Percentiles rank a stretch among this genome's conserved stretches.
These are phyloP conservation scores for Penicillium italicum DNA, from an alignment of 2,329 filamentous ascomycete species.

Conservation along the genomic window DNA sequence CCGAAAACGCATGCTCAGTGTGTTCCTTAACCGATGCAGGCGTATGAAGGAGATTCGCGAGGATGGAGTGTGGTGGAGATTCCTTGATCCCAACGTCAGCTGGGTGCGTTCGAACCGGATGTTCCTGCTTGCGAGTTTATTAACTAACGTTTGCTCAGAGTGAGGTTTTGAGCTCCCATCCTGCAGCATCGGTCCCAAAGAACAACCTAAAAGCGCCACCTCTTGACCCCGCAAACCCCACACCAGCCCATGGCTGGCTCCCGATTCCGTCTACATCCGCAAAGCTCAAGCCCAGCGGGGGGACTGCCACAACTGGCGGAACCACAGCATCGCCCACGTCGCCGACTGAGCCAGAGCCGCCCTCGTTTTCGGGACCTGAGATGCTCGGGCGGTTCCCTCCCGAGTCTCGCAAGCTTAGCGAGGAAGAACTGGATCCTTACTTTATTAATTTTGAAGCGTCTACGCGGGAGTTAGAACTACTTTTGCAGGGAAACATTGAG, in stretches of 20 bases:
- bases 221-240: slow-evolving; percentile 88
- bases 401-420: slow-evolving; percentile 68
- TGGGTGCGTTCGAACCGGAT: slow-evolving; percentile 62
- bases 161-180: slow-evolving; percentile 91
- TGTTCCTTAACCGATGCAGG: slow-evolving; percentile 90
- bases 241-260: slow-evolving; percentile 78
- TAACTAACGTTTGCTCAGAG: slow-evolving; percentile 54
- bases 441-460: slow-evolving; percentile 91
- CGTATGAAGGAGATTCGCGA: slow-evolving; percentile 87
- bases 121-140: not conserved
- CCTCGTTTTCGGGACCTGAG: slow-evolving; percentile 59
- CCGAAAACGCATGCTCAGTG: slow-evolving; percentile 91
- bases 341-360: slow-evolving; percentile 54
- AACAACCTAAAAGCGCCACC: slow-evolving; percentile 94
- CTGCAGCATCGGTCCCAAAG: slow-evolving; percentile 87
- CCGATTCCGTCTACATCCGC: slow-evolving; percentile 81
- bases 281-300: slow-evolving; percentile 64
- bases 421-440: slow-evolving; percentile 91
- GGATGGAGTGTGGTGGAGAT: slow-evolving; percentile 96
- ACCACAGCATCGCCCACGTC: slow-evolving; percentile 28
- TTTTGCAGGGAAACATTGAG: slow-evolving; percentile 90
- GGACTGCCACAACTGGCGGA: slow-evolving; percentile 49
- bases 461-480: slow-evolving; percentile 82
- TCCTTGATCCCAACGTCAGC: slow-evolving; percentile 95
- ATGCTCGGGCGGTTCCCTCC: slow-evolving; percentile 78